A percentile compares a stretch with the other conserved stretches of the same genome.
Conservation (phyloP, 1,284 basidiomycete genomes). For the Cryptococcus sp. region DNA sequence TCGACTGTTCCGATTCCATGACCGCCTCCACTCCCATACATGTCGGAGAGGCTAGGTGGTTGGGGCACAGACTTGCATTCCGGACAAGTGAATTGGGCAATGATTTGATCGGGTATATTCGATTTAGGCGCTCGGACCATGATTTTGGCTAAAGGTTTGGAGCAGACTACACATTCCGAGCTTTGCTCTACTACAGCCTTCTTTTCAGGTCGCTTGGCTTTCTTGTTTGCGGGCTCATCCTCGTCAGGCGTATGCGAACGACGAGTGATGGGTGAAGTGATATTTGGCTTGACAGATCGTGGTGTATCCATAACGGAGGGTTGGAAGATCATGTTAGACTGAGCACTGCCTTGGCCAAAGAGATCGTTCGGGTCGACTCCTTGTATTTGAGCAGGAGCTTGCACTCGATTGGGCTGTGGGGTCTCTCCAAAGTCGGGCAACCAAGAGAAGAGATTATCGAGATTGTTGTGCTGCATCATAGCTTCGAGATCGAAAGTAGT, state of each 20-base stretch:
- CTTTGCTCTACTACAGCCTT: constrained; percentile 36
- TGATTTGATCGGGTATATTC: constrained; percentile 31
- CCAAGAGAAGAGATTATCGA: constrained; percentile 39
- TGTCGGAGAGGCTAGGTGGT: constrained; percentile 16
- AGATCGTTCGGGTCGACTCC: background rate
- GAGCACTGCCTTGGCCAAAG: background rate
- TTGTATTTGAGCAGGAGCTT: background rate
- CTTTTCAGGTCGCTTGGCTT: constrained; percentile 34
- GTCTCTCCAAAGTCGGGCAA: constrained; percentile 30
- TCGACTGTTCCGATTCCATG: constrained; percentile 31
- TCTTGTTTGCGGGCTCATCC: constrained; percentile 18
- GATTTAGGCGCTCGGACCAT: constrained; percentile 38
- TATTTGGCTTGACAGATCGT: background rate
- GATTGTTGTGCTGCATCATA: constrained; percentile 28
- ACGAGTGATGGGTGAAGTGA: constrained; percentile 18
- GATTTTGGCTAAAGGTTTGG: constrained; percentile 27
- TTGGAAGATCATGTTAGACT: background rate
- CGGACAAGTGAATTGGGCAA: constrained; percentile 25
- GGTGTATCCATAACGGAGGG: background rate
- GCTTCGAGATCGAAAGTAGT: constrained; percentile 43
- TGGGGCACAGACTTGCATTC: constrained; percentile 26
- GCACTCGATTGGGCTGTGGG: background rate
- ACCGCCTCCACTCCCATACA: background rate
- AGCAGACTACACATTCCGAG: constrained; percentile 24
- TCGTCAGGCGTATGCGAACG: constrained; percentile 10